Base-by-base conservation (phyloP, 805 yeast species). In the Barnettozyma populi region DNA sequence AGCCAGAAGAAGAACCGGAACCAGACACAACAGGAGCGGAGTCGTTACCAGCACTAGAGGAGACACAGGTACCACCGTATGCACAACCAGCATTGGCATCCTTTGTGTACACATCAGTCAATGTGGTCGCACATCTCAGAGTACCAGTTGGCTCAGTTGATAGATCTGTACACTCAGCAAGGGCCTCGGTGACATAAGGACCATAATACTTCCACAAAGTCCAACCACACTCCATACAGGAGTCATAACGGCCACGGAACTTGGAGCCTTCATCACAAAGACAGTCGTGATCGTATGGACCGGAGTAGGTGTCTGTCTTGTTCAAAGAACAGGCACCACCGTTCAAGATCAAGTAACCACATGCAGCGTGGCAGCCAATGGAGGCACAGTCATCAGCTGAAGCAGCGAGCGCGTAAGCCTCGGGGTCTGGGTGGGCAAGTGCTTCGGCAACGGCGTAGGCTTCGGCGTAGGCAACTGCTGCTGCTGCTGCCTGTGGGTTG, bases 191-290 rank as follows among this genome's bases (percentile, higher is more conserved):
- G 40, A 67, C 57, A 55, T 53, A 65, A 2, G 52, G 44, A 23
- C 61, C 62, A 53, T 67, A 67, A 54, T 66, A 63, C 29, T 57
- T 50, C 67, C 66, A 67, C 45, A 67, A 51, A 47, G 70, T 67
- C 71, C 70, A 67, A 40, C 71, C 72, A 57, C 72, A 67, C 29
- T 60, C 66, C 48, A 67, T 57, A 58, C 72, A 67, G 5, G 53
- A 53, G 20, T 55, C 55, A 40, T 60, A 60, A 40, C 53, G 50
- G 6, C 20, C 34, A 43, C 48, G 45, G 53, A 59, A 62, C 23
- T 48, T 43, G 23, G 57, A 46, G 20, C 44, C 61, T 11, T 41
- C 44, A 18, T 47, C 50, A 53, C 66, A 62, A 39, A 57, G 47
- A 51, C 66, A 62, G 18, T 49, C 48, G 46, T 54, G 46, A 49